phyloP scores from a whole-genome alignment of 2,329 filamentous ascomycete genomes.

The Phoma sp. region DNA sequence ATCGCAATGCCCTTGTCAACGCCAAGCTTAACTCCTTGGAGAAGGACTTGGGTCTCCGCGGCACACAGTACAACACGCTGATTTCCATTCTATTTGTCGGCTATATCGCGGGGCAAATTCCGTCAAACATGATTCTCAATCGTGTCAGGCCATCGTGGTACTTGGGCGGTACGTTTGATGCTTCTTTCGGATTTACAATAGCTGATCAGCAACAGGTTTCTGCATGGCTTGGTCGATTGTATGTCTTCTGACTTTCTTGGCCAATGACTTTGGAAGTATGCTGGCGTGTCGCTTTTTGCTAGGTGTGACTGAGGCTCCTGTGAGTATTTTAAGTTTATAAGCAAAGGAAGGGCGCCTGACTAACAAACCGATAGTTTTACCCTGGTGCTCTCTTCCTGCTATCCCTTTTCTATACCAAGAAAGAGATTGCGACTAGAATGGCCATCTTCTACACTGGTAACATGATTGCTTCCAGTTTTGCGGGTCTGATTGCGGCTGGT shows the following conservation, averaged over 20 bases:
- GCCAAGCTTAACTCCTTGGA: slow-evolving; percentile 70
- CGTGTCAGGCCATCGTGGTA: slow-evolving; percentile 36
- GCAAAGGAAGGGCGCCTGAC: not conserved
- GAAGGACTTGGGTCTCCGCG: slow-evolving; percentile 53
- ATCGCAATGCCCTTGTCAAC: slow-evolving; percentile 72
- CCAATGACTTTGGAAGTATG: slow-evolving; percentile 42
- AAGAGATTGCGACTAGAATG: slow-evolving; percentile 51
- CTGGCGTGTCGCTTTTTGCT: slow-evolving; percentile 41
- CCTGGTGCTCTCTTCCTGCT: slow-evolving; percentile 69
- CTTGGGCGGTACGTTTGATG: slow-evolving; percentile 7
- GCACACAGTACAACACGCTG: slow-evolving; percentile 22
- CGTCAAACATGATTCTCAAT: slow-evolving; percentile 55
- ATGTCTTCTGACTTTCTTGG: slow-evolving; percentile 41
- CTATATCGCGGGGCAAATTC: slow-evolving; percentile 45
- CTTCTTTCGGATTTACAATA: too few species aligned
- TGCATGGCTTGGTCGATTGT: slow-evolving; percentile 49
- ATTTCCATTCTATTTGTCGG: slow-evolving; percentile 58
- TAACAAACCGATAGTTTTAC: slow-evolving; percentile 56
- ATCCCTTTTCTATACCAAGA: slow-evolving; percentile 71
- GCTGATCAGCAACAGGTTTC: slow-evolving; percentile 21
- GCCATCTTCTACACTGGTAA: slow-evolving; percentile 51
- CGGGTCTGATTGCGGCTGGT: slow-evolving; percentile 53
- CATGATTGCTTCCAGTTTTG: slow-evolving; percentile 52
- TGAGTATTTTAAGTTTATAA: not conserved
- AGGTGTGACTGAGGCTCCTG: slow-evolving; percentile 34